Evolutionary conservation across 2,329 filamentous ascomycete genomes (phyloP), one percentile per base, ranked within the genome.

Genomic region (Colletotrichum chrysophilum): DNA sequence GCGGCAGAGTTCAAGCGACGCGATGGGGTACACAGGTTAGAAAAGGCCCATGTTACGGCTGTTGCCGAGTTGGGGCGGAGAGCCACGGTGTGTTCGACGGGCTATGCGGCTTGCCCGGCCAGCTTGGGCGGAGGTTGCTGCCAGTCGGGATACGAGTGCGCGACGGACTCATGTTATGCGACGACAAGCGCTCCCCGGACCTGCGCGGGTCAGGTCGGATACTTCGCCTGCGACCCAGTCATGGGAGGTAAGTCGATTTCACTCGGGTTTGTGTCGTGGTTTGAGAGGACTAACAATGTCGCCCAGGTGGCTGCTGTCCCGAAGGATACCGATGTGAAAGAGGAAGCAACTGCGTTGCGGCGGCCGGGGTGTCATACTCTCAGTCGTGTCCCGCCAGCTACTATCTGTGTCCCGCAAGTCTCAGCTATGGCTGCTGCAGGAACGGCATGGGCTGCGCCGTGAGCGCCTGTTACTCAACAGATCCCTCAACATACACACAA

Each of bases 341-440:
- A 9, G 79, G 77, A 2, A 81, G 81, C 24, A 81, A 80, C 4
- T 92, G 91, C 77, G 80, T 82, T 4, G 82, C 87, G 0, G 87
- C 89, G 2, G 82, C 84, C 13, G 89, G 88, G 12, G 80, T 82
- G 7, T 80, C 86, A 1, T 82, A 81, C 34, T 84, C 83, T 9
- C 81, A 83, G 71, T 83, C 81, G 18, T 92, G 90, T 68, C 85
- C 85, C 7, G 77, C 83, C 3, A 85, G 82, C 74, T 88, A 86
- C 62, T 88, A 85, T 70, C 82, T 87, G 5, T 92, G 91, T 73
- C 87, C 91, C 2, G 78, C 87, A 7, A 89, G 88, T 2, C 77
- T 89, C 5, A 87, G 87, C 67, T 89, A 86, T 73, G 90, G 90
- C 0, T 92, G 91, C 77, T 92, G 91, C 79, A 82, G 81, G 4